Evolutionary conservation across 805 yeast species (phyloP), one percentile per base, ranked within the genome.

Genomic region (Ogataea thermomethanolica): DNA sequence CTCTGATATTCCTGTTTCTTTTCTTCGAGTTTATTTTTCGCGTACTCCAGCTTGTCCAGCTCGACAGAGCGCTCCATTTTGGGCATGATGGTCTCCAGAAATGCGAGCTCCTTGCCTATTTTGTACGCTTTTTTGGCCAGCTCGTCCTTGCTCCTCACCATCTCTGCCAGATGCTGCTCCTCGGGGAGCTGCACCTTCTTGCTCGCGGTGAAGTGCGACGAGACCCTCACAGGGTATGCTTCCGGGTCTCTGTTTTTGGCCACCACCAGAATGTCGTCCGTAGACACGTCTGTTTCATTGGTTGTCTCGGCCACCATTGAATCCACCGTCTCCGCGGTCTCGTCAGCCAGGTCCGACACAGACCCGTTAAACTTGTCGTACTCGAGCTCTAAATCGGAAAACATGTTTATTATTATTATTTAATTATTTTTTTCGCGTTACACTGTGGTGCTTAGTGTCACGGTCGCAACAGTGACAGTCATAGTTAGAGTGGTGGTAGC

Each of bases 401-500:
- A 29, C 43, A 34, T 39, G 35, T 35, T 29, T 39, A 17, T 36
- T 34, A 29, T 32, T 27, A 27, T 37, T 35, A 27, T 15, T 30
- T 37, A 37, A 14, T 35, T 27, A 22, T 39, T 34, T 25, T 39
- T 39, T 33, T 39, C 38, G 35, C 34, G 39, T 33, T 38, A 39
- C 35, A 39, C 33, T 7, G 44, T 25, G 5, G 42, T 28, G 33
- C 39, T 45, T 17, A 59, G 23, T 3, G 67, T 63, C 32, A 63
- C 65, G 10, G 66, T 63, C 10, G 65, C 65, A 25, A 62, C 62
- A 10, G 55, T 50, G 29, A 55, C 51, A 22, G 65, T 61, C 21
- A 61, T 22, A n/a, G 67, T 63, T 25, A 55, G 48, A 3, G 67
- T 63, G 13, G 67, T 62, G 38, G 50, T 54, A 25, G 65, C 62